Evolutionary conservation across 352 stramenopile species (phyloP).

Genomic region (Globisporangium spinosum): DNA sequence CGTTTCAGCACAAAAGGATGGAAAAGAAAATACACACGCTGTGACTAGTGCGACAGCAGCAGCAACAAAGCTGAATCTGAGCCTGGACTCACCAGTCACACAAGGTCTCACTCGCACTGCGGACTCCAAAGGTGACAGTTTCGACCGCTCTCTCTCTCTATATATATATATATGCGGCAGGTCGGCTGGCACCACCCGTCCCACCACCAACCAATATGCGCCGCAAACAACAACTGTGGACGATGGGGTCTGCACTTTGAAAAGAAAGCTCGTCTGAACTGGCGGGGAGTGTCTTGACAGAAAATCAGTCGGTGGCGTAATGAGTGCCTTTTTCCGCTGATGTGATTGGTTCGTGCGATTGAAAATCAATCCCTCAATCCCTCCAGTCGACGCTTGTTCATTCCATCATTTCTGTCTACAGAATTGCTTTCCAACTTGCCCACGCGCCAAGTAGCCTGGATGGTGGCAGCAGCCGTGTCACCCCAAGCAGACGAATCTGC

Average conservation of each 20-base stretch:
- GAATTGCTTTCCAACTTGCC: too few relatives aligned
- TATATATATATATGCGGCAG: too few relatives aligned
- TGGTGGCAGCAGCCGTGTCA: constrained; percentile 4
- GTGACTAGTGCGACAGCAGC: too few relatives aligned
- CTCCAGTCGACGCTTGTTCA: not conserved
- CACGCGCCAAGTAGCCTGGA: not conserved
- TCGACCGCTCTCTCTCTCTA: too few relatives aligned
- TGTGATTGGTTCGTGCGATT: not conserved
- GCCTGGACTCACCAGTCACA: too few relatives aligned
- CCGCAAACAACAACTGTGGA: not conserved
- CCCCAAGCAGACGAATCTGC: constrained; percentile 4
- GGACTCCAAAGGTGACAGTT: too few relatives aligned
- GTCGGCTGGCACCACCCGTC: too few relatives aligned
- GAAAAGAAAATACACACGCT: too few relatives aligned
- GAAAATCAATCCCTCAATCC: not conserved
- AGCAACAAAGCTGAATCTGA: too few relatives aligned
- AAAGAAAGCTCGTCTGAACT: not conserved
- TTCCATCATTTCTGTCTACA: too few relatives aligned
- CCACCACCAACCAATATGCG: not conserved
- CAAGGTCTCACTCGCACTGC: too few relatives aligned
- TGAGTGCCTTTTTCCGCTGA: not conserved
- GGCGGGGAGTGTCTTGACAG: not conserved
- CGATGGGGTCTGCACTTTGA: not conserved
- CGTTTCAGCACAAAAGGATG: not conserved
- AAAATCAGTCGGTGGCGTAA: not conserved